These are phyloP conservation scores for Delphinella strobiligena DNA, from an alignment of 2,329 filamentous ascomycete genomes.

Conservation along the genomic window DNA sequence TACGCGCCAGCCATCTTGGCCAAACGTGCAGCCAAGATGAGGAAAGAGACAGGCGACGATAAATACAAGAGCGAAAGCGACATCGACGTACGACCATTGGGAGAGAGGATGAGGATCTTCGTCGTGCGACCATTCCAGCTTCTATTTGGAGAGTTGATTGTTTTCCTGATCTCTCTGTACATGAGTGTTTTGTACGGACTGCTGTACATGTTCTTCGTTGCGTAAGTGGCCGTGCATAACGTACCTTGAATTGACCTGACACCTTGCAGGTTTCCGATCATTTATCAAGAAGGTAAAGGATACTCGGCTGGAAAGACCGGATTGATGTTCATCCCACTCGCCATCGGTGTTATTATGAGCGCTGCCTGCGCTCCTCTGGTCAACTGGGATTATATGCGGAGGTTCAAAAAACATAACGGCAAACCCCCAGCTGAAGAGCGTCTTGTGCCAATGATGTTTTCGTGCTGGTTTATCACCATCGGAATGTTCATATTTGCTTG, in stretches of 20 bases:
- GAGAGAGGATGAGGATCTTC: constrained; percentile 60
- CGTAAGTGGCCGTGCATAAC: constrained; percentile 16
- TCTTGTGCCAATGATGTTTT: constrained; percentile 59
- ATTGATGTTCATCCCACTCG: constrained; percentile 77
- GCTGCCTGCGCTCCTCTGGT: constrained; percentile 44
- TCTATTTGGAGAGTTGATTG: constrained; percentile 72
- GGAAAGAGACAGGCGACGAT: constrained; percentile 53
- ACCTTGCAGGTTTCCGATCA: constrained; percentile 28
- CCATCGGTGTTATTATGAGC: constrained; percentile 56
- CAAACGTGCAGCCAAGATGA: constrained; percentile 55
- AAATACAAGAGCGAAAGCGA: constrained; percentile 71
- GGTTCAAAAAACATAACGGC: constrained; percentile 52
- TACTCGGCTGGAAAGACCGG: constrained; percentile 63
- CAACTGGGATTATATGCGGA: constrained; percentile 67
- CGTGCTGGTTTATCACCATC: constrained; percentile 48
- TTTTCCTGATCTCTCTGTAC: constrained; percentile 72
- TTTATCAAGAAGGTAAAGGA: constrained; percentile 71
- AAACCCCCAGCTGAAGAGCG: constrained; percentile 66
- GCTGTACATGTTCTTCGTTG: constrained; percentile 67
- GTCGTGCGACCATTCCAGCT: constrained; percentile 75
- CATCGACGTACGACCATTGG: constrained; percentile 55
- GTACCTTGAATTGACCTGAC: not conserved
- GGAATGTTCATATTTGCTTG: constrained; percentile 58
- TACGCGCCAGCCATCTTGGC: constrained; percentile 71
- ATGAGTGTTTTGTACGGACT: constrained; percentile 72